phyloP scores from a whole-genome alignment of 106 monocot genomes.

The Vanilla planifolia region DNA sequence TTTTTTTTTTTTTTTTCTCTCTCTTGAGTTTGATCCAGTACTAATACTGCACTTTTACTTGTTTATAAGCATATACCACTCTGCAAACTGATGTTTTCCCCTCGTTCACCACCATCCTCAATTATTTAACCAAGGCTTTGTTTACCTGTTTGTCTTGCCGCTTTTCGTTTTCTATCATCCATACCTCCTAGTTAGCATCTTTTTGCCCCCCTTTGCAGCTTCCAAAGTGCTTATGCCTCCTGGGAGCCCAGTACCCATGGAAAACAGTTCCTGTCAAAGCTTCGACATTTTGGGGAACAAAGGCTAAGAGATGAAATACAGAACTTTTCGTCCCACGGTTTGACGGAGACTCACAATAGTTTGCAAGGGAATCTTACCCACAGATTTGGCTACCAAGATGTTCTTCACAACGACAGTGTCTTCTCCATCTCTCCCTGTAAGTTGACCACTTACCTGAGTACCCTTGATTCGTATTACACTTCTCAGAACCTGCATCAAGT shows the following conservation, averaged over 20 bases:
- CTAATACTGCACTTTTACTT: no score
- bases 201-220: conserved; percentile 36
- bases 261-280: conserved; percentile 37
- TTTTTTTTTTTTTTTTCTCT: no score
- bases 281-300: conserved; percentile 58
- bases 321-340: conserved; percentile 9
- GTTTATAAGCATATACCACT: no score
- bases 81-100: no score
- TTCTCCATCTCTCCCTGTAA: conserved; percentile 9
- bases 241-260: conserved; percentile 76
- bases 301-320: conserved; percentile 18
- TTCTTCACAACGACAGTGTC: neutral
- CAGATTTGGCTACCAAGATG: conserved; percentile 19
- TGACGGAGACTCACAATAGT: conserved; percentile 3
- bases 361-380: conserved; percentile 21
- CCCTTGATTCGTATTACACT: conserved; percentile 66
- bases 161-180: no score
- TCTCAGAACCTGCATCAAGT: conserved; percentile 8
- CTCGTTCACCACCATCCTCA: no score
- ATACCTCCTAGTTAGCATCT: no score
- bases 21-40: no score
- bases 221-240: conserved; percentile 64
- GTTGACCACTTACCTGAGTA: conserved; percentile 34
- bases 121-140: no score
- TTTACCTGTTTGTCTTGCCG: no score